Base-by-base conservation (phyloP, 257 asterid species). In the Leonotis leonurus region DNA sequence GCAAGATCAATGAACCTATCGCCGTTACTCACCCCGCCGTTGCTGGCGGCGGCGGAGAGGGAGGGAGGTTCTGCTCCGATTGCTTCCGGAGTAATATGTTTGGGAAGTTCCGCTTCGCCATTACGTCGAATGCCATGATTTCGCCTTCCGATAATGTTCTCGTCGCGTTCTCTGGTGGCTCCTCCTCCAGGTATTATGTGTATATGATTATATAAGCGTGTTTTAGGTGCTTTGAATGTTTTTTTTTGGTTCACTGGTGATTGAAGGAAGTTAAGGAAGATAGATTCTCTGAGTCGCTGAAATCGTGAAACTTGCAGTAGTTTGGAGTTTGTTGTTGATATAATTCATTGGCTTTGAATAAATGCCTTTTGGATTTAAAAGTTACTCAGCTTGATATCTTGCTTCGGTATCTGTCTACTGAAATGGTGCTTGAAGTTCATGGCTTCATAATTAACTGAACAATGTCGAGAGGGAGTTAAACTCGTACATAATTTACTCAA, bases 91-190 rank as follows among this genome's bases (percentile, higher is more conserved):
- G 77, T 54, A 86, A 92, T 70, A 67, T 92, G 53, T 85, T 65
- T 50, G 95, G 91, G 25, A 92, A 89, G 89, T 92, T 92, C 37
- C 80, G 95, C 63, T 77, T 89, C 10, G 82, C 97, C 0, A 94
- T 89, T 27, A 80, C 88, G 49, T 77, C 97, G 30, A 92, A 89
- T 71, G 97, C 83, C 13, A 71, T 92, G 90, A 86, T 92, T 72
- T 83, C 78, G 44, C 96, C 97, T 29, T 77, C 95, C 22, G 97
- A 92, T 71, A 85, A 85, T 1, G 82, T 86, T 41, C 96, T 89
- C 45, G 86, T 92, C 8, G 97, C 95, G 0, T 92, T 89, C 69
- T 92, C 99, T n/a, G 99, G 97, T 32, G 97, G 95, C 39, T 69
- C 87, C 26, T 79, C 91, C 32, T 92, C 99, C 59, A 89, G 98